These are phyloP conservation scores for Oryza coarctata DNA, from an alignment of 176 grass and related monocot genomes.

Conservation along the genomic window DNA sequence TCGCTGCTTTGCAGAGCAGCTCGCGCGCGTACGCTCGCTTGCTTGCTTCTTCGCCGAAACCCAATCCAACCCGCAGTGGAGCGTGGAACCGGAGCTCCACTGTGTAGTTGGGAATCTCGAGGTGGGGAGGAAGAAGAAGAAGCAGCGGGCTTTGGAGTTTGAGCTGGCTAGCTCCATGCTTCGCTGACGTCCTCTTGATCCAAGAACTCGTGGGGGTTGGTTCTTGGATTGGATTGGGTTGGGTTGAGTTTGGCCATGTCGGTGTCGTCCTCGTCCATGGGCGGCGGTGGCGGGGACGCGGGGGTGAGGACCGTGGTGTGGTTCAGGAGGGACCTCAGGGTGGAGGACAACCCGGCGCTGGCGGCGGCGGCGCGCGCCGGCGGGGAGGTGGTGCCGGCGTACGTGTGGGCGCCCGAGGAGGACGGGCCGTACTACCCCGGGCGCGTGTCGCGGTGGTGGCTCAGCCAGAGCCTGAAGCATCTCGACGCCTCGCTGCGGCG, in stretches of 20 bases:
- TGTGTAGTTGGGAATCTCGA: conserved; percentile 22
- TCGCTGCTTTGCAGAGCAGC: not conserved
- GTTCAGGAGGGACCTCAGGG: conserved; percentile 84
- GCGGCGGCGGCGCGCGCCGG: conserved; percentile 54
- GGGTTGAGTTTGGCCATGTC: conserved; percentile 20
- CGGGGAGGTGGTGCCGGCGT: conserved; percentile 70
- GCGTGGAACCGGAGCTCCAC: not conserved
- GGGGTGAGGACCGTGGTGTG: conserved; percentile 64
- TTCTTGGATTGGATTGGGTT: conserved; percentile 29
- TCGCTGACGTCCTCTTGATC: conserved; percentile 20
- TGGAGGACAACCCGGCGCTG: conserved; percentile 85
- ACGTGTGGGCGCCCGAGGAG: conserved; percentile 86
- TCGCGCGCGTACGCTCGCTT: not conserved
- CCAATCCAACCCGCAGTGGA: conserved; percentile 25
- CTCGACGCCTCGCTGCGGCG: conserved; percentile 71
- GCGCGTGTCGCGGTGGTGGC: conserved; percentile 87
- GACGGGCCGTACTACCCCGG: conserved; percentile 71
- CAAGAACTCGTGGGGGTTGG: not conserved
- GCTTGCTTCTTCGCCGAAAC: not conserved
- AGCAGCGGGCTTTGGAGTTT: not conserved
- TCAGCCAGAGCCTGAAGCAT: conserved; percentile 72
- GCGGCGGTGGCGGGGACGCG: conserved; percentile 32
- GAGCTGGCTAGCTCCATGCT: conserved; percentile 18
- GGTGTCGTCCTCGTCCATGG: conserved; percentile 40
- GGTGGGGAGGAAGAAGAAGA: not conserved